These are phyloP conservation scores for Kodamaea restingae DNA, from an alignment of 805 yeast species.

Conservation along the genomic window DNA sequence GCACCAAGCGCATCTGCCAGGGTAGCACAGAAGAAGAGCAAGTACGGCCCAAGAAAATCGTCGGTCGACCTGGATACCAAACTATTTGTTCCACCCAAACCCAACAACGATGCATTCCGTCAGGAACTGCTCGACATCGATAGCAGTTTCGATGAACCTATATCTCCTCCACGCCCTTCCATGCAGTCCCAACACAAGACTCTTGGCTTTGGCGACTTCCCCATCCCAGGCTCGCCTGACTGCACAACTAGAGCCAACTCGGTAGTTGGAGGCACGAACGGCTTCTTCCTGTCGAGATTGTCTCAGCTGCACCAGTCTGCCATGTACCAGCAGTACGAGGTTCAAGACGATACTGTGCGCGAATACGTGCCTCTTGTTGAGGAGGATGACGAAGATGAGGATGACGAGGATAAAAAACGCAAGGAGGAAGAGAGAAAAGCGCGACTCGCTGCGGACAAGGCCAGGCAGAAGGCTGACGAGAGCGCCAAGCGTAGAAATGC, in stretches of 20 bases:
- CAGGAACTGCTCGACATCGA: conserved; percentile 6
- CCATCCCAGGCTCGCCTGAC: conserved; percentile 45
- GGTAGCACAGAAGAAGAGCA: conserved; percentile 16
- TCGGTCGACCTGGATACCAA: not conserved
- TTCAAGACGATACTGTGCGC: conserved; percentile 41
- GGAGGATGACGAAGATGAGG: conserved; percentile 47
- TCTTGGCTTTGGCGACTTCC: conserved; percentile 34
- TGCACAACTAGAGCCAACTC: conserved; percentile 43
- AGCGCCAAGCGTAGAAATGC: conserved; percentile 12
- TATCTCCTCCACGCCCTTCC: conserved; percentile 4
- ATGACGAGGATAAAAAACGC: conserved; percentile 19
- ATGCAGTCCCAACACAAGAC: conserved; percentile 21
- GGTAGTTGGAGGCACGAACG: conserved; percentile 32
- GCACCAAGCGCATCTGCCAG: conserved; percentile 27
- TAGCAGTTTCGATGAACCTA: conserved; percentile 3
- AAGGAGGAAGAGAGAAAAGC: conserved; percentile 17
- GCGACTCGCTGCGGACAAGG: conserved; percentile 29
- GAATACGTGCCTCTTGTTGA: conserved; percentile 41
- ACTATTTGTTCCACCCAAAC: not conserved
- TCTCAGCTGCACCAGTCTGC: conserved; percentile 44
- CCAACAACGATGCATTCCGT: conserved; percentile 1
- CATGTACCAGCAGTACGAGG: conserved; percentile 42
- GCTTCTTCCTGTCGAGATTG: conserved; percentile 35
- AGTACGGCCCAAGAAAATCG: conserved; percentile 23
- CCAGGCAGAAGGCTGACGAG: conserved; percentile 21